Base-by-base conservation (phyloP, 2,329 filamentous ascomycete species). In the Fusarium sp. region DNA sequence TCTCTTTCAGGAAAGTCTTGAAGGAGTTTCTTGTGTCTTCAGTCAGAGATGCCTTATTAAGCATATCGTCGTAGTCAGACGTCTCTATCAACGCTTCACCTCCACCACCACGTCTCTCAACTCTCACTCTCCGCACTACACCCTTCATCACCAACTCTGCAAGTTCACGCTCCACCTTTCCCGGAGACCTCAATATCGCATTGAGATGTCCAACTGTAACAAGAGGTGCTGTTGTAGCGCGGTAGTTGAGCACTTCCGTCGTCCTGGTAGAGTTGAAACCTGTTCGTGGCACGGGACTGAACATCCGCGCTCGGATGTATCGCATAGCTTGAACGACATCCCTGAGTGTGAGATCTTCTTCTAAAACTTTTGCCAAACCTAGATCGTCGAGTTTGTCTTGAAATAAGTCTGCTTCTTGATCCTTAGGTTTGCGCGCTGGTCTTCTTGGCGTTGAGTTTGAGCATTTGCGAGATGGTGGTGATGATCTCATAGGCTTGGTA, bases 181-280 rank as follows among this genome's bases (percentile, higher is more conserved):
- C 92, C 3, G 91, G 88, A 4, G 87, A 89, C 12, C 80, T 80
- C 46, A 91, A 83, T 3, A 93, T 79, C 2, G 90, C 87, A 66
- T 91, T 87, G 9, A 94, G 77, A 76, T 94, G 91, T 3, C 89
- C 86, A 22, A 89, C 78, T 1, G 89, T 91, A 8, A 91, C 88
- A 24, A 93, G 82, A 0, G 88, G 89, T 12, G 92, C 90, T 42
- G 92, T 78, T 16, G 79, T 79, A 32, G 79, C 80, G 20, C 91
- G 84, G 75, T 87, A 90, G 66, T 89, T 88, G 55, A 93, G 82
- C 18, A 92, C 81, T 73, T 91, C 87, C 4, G 90, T 83, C 16
- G 89, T 88, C 14, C 89, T 84, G 22, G 86, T 87, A 8, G 89
- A 90, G 71, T 84, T 87, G 85, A 94, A 89, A 24, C 91, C 90